Evolutionary conservation across 2,329 filamentous ascomycete species (phyloP).

Genomic region (Fusarium pseudocircinatum): DNA sequence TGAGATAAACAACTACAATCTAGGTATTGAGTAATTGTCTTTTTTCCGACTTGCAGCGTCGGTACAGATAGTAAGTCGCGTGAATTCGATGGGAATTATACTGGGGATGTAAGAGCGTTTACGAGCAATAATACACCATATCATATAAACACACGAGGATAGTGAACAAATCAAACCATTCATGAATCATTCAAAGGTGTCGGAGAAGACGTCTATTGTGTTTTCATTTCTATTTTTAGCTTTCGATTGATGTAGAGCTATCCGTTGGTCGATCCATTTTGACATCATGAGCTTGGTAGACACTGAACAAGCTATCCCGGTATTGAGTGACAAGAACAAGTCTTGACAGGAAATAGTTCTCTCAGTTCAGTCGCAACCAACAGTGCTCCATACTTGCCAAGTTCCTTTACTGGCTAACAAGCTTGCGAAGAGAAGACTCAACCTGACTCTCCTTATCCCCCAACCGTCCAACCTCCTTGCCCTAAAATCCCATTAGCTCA

Average conservation of each 20-base stretch:
- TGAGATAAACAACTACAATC: too few relatives aligned
- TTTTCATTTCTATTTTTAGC: fast-evolving
- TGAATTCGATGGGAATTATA: too few relatives aligned
- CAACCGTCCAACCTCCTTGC: slow-evolving; percentile 40
- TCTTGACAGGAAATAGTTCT: fast-evolving
- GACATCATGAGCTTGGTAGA: fast-evolving
- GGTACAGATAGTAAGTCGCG: too few relatives aligned
- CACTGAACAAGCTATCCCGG: fast-evolving
- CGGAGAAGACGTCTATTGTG: fast-evolving
- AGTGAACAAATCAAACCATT: too few relatives aligned
- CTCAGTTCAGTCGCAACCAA: fast-evolving
- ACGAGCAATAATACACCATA: too few relatives aligned
- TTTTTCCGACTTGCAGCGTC: too few relatives aligned
- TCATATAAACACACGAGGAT: too few relatives aligned
- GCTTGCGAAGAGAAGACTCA: slow-evolving; percentile 39
- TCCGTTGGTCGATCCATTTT: fast-evolving
- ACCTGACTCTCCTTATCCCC: slow-evolving; percentile 43
- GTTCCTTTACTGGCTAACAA: not conserved
- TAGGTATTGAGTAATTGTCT: too few relatives aligned
- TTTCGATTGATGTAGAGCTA: fast-evolving
- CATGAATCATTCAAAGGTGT: fast-evolving
- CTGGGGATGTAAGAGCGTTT: too few relatives aligned
- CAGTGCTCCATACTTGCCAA: fast-evolving
- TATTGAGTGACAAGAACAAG: fast-evolving
- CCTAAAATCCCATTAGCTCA: slow-evolving; percentile 9